phyloP scores from a whole-genome alignment of 1,284 basidiomycete genomes.

The Ustilago xerochloae region DNA sequence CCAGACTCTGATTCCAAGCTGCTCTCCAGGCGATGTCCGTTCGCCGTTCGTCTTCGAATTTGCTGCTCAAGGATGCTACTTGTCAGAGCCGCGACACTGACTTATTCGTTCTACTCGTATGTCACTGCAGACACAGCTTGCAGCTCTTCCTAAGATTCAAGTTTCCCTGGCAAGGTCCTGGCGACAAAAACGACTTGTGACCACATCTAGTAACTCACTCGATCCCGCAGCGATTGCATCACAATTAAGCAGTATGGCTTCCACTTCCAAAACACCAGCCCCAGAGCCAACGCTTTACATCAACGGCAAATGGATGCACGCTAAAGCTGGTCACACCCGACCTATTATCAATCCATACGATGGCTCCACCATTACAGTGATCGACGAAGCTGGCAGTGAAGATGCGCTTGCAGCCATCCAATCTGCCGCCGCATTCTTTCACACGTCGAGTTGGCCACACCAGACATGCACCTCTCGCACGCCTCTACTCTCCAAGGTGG shows the following conservation, averaged over 20 bases:
- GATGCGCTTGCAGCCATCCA: slow-evolving; percentile 61
- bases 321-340: slow-evolving; percentile 55
- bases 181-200: not conserved
- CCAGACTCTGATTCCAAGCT: slow-evolving; percentile 47
- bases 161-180: not conserved
- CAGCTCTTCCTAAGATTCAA: not conserved
- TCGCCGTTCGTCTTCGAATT: too few species aligned
- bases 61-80: too few species aligned
- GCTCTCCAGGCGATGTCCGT: too few species aligned
- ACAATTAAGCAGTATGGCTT: slow-evolving; percentile 49
- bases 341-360: slow-evolving; percentile 64
- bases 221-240: slow-evolving; percentile 46
- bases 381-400: slow-evolving; percentile 60
- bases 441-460: slow-evolving; percentile 54
- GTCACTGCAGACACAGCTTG: slow-evolving; percentile 4
- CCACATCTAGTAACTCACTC: not conserved
- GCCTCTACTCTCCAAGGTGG: slow-evolving; percentile 50
- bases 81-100: too few species aligned
- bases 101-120: not conserved
- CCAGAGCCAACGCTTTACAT: slow-evolving; percentile 66
- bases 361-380: slow-evolving; percentile 48
- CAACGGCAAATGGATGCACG: slow-evolving; percentile 62
- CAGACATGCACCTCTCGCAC: slow-evolving; percentile 49
- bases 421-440: slow-evolving; percentile 58
- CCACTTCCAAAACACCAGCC: slow-evolving; percentile 39